Base-by-base conservation (phyloP, 23 red algal genomes). In the Chondrus crispus region DNA sequence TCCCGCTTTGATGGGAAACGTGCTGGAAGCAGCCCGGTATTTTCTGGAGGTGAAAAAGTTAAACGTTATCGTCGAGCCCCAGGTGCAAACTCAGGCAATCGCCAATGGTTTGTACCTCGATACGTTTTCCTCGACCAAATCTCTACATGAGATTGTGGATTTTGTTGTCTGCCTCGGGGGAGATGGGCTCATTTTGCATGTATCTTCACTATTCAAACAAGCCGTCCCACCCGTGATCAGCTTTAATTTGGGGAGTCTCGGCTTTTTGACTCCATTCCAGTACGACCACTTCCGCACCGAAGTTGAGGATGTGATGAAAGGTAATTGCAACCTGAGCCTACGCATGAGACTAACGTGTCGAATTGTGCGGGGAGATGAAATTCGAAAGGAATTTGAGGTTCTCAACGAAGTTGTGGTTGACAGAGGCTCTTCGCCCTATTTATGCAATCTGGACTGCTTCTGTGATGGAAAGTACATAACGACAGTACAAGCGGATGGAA, bases 321-420 rank as follows among this genome's bases (percentile, higher is more conserved):
- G 97, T 33, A 91, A 80, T 55, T 95, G 90, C 52, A 82, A 93
- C 43, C 85, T 99, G 9, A 94, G 87, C 62, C 72, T 99, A 29
- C 88, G 97, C 11, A 99, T 99, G 97, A 88, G 97, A 33, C 82
- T 99, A 72, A 82, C 85, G 28, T 96, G 97, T 51, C 69, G 88
- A 3, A 80, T 95, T 37, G 54, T 92, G n/a, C 46, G 79, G 14
- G 52, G 93, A 26, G 88, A 77, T 11, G 45, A 88, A 77, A 68
- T 81, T 7, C 43, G 74, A 29, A 71, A 93, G 77, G 90, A 98
- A 57, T 98, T 98, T 87, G 60, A 94, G 29, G 93, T 96, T 7
- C 53, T 99, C 41, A 99, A 99, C 69, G 97, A 99, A 79, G 94
- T 99, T 35, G 97, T 99, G 5, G 87, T 99, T 1, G 97, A 99